Percentiles rank a stretch among this genome's conserved stretches.
Conservation (phyloP, 257 asterid genomes). For the Eucommia ulmoides region DNA sequence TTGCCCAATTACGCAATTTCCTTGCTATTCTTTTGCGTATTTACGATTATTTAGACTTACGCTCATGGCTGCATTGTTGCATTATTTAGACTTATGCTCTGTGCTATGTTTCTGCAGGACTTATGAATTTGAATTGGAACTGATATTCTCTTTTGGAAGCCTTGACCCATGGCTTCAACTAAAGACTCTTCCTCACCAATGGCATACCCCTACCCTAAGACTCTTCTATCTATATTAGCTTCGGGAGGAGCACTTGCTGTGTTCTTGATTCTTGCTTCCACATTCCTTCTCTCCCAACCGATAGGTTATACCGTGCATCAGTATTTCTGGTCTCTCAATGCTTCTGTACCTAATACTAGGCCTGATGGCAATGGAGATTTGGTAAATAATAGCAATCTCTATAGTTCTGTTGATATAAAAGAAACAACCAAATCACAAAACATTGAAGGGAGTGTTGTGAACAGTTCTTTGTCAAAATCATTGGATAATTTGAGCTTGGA, state of each 20-base stretch:
- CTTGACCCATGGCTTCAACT: constrained; percentile 35
- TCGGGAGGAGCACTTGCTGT: constrained; percentile 58
- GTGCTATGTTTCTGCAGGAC: no score
- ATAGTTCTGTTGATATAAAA: constrained; percentile 14
- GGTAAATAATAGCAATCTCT: constrained; percentile 11
- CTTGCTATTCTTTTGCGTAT: no score
- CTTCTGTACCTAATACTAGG: constrained; percentile 10
- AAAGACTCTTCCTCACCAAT: constrained; percentile 43
- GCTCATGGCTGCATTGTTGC: no score
- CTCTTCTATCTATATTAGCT: constrained; percentile 42
- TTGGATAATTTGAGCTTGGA: neutral
- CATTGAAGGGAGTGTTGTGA: constrained; percentile 5
- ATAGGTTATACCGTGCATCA: constrained; percentile 39
- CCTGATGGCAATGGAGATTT: constrained; percentile 13
- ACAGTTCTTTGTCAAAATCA: neutral
- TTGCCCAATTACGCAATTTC: no score
- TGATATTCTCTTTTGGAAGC: no score
- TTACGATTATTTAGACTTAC: no score
- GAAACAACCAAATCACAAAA: constrained; percentile 12
- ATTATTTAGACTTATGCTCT: no score
- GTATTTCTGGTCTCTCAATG: constrained; percentile 31
- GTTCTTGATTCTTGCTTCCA: constrained; percentile 60
- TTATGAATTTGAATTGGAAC: no score
- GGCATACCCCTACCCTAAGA: constrained; percentile 40
- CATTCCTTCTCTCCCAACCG: constrained; percentile 54